Evolutionary conservation across 106 monocot species (phyloP).

Genomic region (Dioscorea zingiberensis): DNA sequence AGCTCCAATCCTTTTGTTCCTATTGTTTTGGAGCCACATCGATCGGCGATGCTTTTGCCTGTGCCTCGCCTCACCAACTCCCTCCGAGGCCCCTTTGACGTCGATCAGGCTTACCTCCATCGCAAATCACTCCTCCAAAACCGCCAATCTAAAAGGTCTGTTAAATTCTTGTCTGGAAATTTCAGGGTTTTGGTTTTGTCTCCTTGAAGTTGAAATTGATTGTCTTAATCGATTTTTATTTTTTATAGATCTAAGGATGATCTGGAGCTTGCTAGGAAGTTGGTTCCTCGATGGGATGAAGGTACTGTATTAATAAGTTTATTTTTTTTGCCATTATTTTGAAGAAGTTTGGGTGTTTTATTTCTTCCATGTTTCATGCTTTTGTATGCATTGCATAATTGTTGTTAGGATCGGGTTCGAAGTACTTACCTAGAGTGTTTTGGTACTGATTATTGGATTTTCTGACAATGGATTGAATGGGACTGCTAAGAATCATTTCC

Average conservation of each 20-base stretch:
- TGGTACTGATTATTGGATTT: too few relatives aligned
- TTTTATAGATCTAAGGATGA: conserved; percentile 51
- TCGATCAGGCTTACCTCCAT: conserved; percentile 73
- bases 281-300: conserved; percentile 77
- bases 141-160: conserved; percentile 53
- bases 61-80: conserved; percentile 77
- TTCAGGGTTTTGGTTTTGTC: not conserved
- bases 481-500: too few relatives aligned
- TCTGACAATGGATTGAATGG: too few relatives aligned
- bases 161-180: not conserved
- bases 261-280: conserved; percentile 55
- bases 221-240: not conserved
- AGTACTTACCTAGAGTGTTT: too few relatives aligned
- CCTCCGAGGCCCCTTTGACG: conserved; percentile 62
- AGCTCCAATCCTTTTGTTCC: not conserved
- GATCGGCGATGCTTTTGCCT: conserved; percentile 45
- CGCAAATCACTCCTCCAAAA: conserved; percentile 47
- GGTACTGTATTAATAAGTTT: conserved; percentile 24
- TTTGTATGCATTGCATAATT: not conserved
- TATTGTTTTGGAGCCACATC: not conserved
- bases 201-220: not conserved
- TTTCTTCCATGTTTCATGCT: not conserved
- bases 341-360: not conserved
- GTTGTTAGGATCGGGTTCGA: too few relatives aligned
- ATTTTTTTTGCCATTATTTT: not conserved